Base-by-base conservation (phyloP, 2,329 filamentous ascomycete genomes). In the Epichloe amarillans region DNA sequence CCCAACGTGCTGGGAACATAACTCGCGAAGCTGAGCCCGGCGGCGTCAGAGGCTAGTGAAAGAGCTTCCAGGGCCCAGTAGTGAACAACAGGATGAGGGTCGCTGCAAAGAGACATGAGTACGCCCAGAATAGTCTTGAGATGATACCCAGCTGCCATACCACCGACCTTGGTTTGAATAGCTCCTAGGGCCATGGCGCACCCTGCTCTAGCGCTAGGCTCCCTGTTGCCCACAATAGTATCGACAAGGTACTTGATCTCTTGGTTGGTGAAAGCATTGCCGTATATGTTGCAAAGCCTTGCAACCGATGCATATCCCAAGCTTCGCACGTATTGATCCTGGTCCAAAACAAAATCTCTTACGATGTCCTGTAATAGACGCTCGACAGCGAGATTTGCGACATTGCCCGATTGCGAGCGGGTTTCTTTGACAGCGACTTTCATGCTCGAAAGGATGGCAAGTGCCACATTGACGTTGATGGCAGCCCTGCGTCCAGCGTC, bases 51-150 rank as follows among this genome's bases (percentile, higher is more conserved):
- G 12, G 95, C 89, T 49, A 86, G 76, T 2, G 87, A 84, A 33
- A 98, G 68, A 10, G 88, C 91, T 63, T 96, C 89, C 43, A 98
- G 72, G 3, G 94, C 91, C 89, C 90, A 97, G 63, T 91, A 95
- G 66, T 98, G 93, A 8, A 98, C 93, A 0, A 87, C 83, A 0
- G 93, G 90, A 64, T 98, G 93, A 19, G 91, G 88, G 62, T 98
- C 93, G 58, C 90, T 95, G 65, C 89, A 91, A 10, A 98, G 76
- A 7, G 93, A 97, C 86, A 97, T 95, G n/a, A 98, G 72, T 39
- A 98, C 94, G 17, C 91, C 86, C n/a, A 96, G 78, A 47, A 98
- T 96, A 1, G 89, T 96, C 71, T 97, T 97, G 47, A 98, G 75
- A 64, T 98, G 93, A 60, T 93, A 89, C 3, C 90, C 89, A 50